Percentiles rank a stretch among this genome's conserved stretches.
phyloP scores from a whole-genome alignment of 2,329 filamentous ascomycete genomes.

The Paecilomyces sp. region DNA sequence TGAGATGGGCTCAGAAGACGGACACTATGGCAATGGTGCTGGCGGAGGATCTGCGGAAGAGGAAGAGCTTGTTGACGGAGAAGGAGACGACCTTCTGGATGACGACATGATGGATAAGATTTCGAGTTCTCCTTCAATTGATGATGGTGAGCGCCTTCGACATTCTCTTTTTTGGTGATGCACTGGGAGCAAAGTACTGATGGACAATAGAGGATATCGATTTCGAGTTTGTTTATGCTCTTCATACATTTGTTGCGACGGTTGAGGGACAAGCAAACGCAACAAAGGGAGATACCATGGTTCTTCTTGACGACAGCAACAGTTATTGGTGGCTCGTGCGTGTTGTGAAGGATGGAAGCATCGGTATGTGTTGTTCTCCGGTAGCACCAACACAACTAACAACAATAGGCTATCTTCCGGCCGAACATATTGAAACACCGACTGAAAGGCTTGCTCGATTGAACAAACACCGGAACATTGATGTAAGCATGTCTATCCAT shows the following conservation, averaged over 20 bases:
- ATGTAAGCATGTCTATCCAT: constrained; percentile 53
- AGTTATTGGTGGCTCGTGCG: constrained; percentile 99
- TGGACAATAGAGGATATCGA: constrained; percentile 95
- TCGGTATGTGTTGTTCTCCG: constrained; percentile 50
- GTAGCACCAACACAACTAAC: constrained; percentile 38
- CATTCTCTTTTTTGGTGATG: constrained; percentile 55
- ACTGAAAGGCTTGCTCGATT: constrained; percentile 87
- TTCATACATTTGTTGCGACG: constrained; percentile 95
- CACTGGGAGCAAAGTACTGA: constrained; percentile 82
- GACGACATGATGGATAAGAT: constrained; percentile 98
- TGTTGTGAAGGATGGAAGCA: constrained; percentile 95
- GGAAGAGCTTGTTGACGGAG: constrained; percentile 54
- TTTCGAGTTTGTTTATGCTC: constrained; percentile 97
- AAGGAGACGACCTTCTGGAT: constrained; percentile 65
- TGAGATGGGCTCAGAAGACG: constrained; percentile 15
- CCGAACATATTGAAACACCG: constrained; percentile 96
- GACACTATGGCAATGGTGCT: constrained; percentile 15
- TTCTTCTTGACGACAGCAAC: constrained; percentile 94
- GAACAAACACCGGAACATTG: constrained; percentile 97
- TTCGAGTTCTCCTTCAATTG: constrained; percentile 96
- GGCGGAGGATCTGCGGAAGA: constrained; percentile 27
- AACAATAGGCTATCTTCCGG: constrained; percentile 75
- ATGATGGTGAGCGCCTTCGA: constrained; percentile 79
- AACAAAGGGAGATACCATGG: constrained; percentile 98
- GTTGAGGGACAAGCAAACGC: constrained; percentile 98